Evolutionary conservation across 176 grass and related monocot species (phyloP), one percentile per base, ranked within the genome.

Genomic region (Aegilops longissima): DNA sequence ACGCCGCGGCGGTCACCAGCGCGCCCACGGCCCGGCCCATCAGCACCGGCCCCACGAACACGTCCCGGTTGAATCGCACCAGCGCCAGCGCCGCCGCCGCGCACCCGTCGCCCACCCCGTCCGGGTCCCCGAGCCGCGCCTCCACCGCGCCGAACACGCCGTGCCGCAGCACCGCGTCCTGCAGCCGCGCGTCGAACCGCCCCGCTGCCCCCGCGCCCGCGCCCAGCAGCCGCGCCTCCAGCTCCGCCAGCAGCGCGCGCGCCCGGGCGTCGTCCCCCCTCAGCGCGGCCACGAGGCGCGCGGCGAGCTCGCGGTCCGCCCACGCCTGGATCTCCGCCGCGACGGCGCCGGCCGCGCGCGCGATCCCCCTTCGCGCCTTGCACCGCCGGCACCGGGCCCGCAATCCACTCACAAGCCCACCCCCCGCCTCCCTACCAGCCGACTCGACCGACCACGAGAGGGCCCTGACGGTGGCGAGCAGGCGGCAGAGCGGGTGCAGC

Each of bases 1-100:
- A 77, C n/a, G 87, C 42, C 23, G 81, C 36, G 34, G 69, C 35
- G 10, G 5, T 0, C 71, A 94, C 90, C 8, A 98, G 77, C 58
- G 90, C 89, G 52, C 66, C 85, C 6, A 98, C 65, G 54, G 90
- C 86, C 17, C 62, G 82, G 23, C 97, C 97, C 94, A 96, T 98
- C 18, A 98, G 88, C 1, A 96, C 72, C 2, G 92, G 92, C 2
- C 97, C 94, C 4, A 98, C 94, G 59, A 96, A 98, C 35, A 98
- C 96, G 56, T 95, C 96, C 82, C 89, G 89, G 88, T 96, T 98
- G 90, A 98, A 98, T 14, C 90, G 86, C 27, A 98, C 96, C 25
- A 98, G 90, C 17, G 92, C 92, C 6, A 94, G 88, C 23, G 84
- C 86, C n/a, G 86, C 34, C 2, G 89, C 79, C 9, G 92, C 94